Conservation (phyloP, 2,329 filamentous ascomycete species). For the Cordyceps farinosa region DNA sequence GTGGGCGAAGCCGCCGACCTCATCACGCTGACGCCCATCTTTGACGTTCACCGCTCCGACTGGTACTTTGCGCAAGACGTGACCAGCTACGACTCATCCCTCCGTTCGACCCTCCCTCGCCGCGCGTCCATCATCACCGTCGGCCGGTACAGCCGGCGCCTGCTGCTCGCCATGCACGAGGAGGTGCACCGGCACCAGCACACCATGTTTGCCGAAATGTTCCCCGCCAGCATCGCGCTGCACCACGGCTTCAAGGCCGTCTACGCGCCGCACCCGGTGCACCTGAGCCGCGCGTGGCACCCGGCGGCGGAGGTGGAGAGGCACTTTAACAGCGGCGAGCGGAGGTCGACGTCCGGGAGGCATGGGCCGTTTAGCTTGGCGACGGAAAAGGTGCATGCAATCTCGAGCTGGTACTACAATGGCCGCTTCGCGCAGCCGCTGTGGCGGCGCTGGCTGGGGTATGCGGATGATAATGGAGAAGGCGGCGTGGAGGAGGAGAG, state of each 20-base stretch:
- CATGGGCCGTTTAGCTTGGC: constrained; percentile 64
- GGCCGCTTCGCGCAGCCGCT: constrained; percentile 70
- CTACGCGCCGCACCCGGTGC: constrained; percentile 78
- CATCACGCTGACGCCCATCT: constrained; percentile 74
- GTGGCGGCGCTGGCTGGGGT: constrained; percentile 74
- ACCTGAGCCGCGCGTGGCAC: constrained; percentile 71
- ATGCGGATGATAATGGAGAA: constrained; percentile 50
- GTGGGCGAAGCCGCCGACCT: constrained; percentile 70
- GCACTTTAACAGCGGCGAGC: constrained; percentile 73
- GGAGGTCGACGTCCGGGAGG: constrained; percentile 60
- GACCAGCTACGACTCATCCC: constrained; percentile 65
- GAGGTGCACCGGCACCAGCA: constrained; percentile 65
- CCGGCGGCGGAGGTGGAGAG: constrained; percentile 61
- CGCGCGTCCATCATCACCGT: constrained; percentile 70
- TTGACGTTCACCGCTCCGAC: constrained; percentile 65
- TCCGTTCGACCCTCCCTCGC: constrained; percentile 58
- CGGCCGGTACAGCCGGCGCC: constrained; percentile 60
- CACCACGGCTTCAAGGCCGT: constrained; percentile 77
- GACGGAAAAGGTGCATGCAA: constrained; percentile 78
- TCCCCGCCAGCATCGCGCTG: constrained; percentile 64
- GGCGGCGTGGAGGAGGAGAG: constrained; percentile 53
- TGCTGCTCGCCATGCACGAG: constrained; percentile 70
- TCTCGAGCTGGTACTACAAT: constrained; percentile 82
- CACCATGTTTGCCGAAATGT: constrained; percentile 79
- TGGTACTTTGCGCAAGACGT: constrained; percentile 70